Evolutionary conservation across 768 basidiomycete genomes (phyloP), one percentile per base, ranked within the genome.

Genomic region (Lactifluus pinguis): DNA sequence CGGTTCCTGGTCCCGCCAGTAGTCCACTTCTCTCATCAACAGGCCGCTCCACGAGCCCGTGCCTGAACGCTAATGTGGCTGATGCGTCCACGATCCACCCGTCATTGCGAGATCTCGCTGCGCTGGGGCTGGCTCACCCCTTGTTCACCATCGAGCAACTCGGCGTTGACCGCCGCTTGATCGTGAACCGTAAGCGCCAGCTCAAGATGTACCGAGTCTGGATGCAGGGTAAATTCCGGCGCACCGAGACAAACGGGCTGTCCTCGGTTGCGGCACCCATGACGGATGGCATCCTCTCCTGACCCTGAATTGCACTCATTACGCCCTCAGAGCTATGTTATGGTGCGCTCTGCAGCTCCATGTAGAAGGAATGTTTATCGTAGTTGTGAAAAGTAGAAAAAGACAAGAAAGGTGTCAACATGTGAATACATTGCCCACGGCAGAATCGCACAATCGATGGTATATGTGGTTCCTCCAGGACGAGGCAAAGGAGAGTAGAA

Each of bases 201-300:
- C 74, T 97, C 53, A 95, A 95, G 73, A 99, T 99, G 97, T 98
- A 95, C 71, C 79, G 97, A 49, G 88, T 94, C 0, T 95, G 92
- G 92, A 84, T 94, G 85, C 92, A 95, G 72, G 90, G 83, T 0
- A 87, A 86, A 69, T 92, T 92, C 69, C 76, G 77, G 60, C 61
- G 61, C 13, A 49, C 52, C 9, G 61, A 54, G 38, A 21, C n/a
- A 32, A 55, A 48, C 8, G 34, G 15, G 6, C 39, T 21, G 9
- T 36, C 36, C 1, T 15, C 11, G 3, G 60, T 2, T 10, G 17
- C 6, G n/a, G 54, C 44, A 54, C 39, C 9, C 15, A 32, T 41
- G 13, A 19, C 4, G 10, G 21, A 25, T 11, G 45, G 1, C 11
- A 25, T 13, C 4, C 10, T 11, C 45, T 21, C 19, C 1, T 47